Conservation (phyloP, 257 asterid species). For the Lycium ferocissimum region DNA sequence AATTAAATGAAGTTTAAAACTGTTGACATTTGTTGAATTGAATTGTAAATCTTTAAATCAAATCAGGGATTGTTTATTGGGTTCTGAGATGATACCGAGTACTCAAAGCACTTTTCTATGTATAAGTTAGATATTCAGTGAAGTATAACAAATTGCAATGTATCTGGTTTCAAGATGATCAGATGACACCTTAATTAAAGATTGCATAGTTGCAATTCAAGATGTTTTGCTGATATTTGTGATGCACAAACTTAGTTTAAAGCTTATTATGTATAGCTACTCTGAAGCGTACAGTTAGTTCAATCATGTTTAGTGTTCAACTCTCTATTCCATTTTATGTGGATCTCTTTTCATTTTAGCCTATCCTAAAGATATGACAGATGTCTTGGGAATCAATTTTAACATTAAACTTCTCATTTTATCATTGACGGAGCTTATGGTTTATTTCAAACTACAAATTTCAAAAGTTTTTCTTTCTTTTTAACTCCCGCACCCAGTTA, state of each 20-base stretch:
- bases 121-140: not conserved
- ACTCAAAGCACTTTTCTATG: not conserved
- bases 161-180: not conserved
- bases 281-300: not conserved
- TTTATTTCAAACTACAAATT: no score
- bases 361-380: no score
- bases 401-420: no score
- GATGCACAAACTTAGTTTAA: not conserved
- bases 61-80: not conserved
- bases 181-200: constrained; percentile 3
- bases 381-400: no score
- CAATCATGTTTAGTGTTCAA: not conserved
- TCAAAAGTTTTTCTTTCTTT: no score
- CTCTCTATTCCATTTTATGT: no score
- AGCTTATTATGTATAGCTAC: not conserved
- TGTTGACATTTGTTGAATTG: not conserved
- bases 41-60: not conserved
- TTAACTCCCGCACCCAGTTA: no score
- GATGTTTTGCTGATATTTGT: not conserved
- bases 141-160: not conserved
- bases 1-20: not conserved
- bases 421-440: no score
- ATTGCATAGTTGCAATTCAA: not conserved
- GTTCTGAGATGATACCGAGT: not conserved
- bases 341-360: no score